Evolutionary conservation across 1,284 basidiomycete species (phyloP).

Genomic region (Moesziomyces globuligerus): DNA sequence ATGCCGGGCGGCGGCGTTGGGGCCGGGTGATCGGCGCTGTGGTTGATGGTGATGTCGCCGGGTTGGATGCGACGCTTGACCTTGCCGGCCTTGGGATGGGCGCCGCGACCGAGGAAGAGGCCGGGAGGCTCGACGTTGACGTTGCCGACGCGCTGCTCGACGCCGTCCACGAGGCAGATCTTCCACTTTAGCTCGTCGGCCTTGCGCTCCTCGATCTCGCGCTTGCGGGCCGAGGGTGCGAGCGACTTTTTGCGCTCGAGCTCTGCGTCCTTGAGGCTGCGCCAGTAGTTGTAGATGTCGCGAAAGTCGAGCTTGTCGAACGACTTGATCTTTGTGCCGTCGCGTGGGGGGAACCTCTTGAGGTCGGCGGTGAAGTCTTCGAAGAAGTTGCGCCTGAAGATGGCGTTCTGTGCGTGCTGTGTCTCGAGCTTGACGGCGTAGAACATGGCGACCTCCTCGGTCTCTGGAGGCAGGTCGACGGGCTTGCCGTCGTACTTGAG

Average conservation of each 20-base stretch:
- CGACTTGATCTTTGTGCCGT: conserved; percentile 79
- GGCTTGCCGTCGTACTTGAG: conserved; percentile 92
- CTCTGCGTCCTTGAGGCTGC: conserved; percentile 75
- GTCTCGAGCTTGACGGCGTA: conserved; percentile 93
- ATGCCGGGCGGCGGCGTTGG: conserved; percentile 59
- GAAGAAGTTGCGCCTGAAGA: conserved; percentile 97
- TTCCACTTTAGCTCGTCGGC: conserved; percentile 88
- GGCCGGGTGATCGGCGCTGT: conserved; percentile 61
- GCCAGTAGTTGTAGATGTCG: conserved; percentile 90
- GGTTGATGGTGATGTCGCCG: conserved; percentile 67
- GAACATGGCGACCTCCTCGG: conserved; percentile 97
- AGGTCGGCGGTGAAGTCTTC: conserved; percentile 84
- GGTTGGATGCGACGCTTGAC: conserved; percentile 77
- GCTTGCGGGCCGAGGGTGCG: conserved; percentile 69
- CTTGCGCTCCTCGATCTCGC: conserved; percentile 83
- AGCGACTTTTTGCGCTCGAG: conserved; percentile 91
- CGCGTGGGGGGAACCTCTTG: conserved; percentile 79
- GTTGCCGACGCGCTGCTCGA: conserved; percentile 97
- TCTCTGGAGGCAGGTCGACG: conserved; percentile 81
- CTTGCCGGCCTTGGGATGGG: conserved; percentile 96
- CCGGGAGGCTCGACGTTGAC: conserved; percentile 98
- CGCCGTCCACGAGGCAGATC: conserved; percentile 87
- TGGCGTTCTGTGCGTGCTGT: conserved; percentile 87
- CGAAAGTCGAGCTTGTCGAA: conserved; percentile 91
- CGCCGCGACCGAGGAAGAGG: conserved; percentile 94